Percentiles rank a stretch among this genome's conserved stretches.
These are phyloP conservation scores for Mangifera indica DNA, from an alignment of 345 rosid species.

Conservation along the genomic window DNA sequence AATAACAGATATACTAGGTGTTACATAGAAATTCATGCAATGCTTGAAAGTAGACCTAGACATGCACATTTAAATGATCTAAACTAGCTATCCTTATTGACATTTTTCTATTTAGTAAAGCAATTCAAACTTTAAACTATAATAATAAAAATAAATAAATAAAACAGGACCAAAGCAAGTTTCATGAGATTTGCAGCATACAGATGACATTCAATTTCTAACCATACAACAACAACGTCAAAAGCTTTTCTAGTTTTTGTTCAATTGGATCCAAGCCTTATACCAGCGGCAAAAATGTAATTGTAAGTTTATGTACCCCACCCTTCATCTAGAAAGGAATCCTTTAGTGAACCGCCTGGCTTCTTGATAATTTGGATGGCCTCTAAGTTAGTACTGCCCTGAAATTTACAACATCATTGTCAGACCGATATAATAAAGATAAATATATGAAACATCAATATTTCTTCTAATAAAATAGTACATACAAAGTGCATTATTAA, in stretches of 20 bases:
- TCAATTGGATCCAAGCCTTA: neutral
- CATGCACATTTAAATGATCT: neutral
- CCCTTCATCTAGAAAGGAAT: conserved; percentile 99
- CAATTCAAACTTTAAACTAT: neutral
- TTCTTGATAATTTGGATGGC: conserved; percentile 95
- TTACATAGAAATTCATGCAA: neutral
- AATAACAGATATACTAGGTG: neutral
- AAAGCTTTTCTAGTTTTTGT: neutral
- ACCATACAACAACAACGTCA: neutral
- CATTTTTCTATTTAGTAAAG: neutral
- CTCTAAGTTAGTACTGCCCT: conserved; percentile 99
- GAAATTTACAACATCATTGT: conserved; percentile 23
- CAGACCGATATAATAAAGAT: neutral
- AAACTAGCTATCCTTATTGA: neutral
- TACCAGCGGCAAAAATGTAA: neutral
- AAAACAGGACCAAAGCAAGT: neutral
- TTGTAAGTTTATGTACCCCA: conserved; percentile 21
- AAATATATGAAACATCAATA: neutral
- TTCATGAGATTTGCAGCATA: neutral
- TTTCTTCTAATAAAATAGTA: neutral
- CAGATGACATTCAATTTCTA: neutral
- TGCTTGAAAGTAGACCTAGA: neutral
- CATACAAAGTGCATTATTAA: neutral
- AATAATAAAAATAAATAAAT: neutral
- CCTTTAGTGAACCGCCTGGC: conserved; percentile 91